Base-by-base conservation (phyloP, 192 early-diverging fungal species). In the Paraglomus brasilianum region DNA sequence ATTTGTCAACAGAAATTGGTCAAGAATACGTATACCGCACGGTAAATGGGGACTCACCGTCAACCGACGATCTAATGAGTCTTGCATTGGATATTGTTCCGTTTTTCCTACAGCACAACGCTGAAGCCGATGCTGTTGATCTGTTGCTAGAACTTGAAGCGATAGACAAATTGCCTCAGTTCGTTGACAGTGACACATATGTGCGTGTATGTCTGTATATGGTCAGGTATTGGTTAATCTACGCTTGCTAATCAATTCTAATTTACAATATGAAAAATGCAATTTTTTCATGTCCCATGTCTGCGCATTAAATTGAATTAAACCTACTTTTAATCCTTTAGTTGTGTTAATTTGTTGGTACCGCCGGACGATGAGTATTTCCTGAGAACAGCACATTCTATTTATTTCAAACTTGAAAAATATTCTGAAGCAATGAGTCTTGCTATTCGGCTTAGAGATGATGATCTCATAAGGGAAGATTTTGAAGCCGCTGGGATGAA, bases 111-210 rank as follows among this genome's bases (percentile, higher is more conserved):
- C 87, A 93, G 71, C 95, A 99, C 79, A 98, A 98, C 68, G 96
- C 95, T 6, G 97, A 99, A 76, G 94, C 95, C 1, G 97, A 99
- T 81, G 96, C 97, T 6, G 93, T 97, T 70, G 97, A 99, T 81
- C 81, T 99, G 68, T 81, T 99, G 61, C 69, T 95, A 51, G 94
- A 96, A 80, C 71, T 99, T 55, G 95, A 95, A 72, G 82, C 83
- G 38, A 84, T 97, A 62, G 90, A 93, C 51, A 70, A 89, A 57
- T 74, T 99, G 14, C 85, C 87, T 7, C 72, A 84, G 45, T 95
- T 91, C 76, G 93, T 97, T 22, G 93, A 95, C 79, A 91, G 92
- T 78, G 88, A 96, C 69, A 95, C 93, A 7, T 98, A 91, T 78
- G 83, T 86, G 69, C 91, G 97, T 36, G 95, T 99, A 36, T 97